Conservation (phyloP, 1,284 basidiomycete species). For the Leccinum subfulvum region DNA sequence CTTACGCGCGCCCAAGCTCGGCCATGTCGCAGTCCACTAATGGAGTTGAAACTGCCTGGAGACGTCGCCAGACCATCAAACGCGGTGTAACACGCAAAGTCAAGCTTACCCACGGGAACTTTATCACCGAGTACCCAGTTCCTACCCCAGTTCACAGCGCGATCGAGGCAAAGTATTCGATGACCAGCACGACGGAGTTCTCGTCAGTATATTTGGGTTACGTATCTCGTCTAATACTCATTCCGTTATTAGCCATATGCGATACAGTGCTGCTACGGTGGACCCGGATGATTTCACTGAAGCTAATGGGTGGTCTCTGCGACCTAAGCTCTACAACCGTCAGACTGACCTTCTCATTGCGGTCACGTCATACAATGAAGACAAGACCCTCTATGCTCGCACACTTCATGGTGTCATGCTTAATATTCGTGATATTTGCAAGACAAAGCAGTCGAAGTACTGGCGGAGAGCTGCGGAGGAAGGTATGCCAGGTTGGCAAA, state of each 20-base stretch:
- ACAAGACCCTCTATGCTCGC: conserved; percentile 91
- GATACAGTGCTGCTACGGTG: conserved; percentile 89
- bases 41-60: conserved; percentile 77
- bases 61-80: conserved; percentile 87
- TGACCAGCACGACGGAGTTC: conserved; percentile 77
- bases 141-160: conserved; percentile 86
- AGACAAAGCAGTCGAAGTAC: conserved; percentile 93
- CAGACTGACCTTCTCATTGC: conserved; percentile 93
- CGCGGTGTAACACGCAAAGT: conserved; percentile 91
- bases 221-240: conserved; percentile 7
- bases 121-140: conserved; percentile 88
- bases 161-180: conserved; percentile 78
- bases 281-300: conserved; percentile 93
- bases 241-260: conserved; percentile 66
- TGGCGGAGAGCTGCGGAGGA: conserved; percentile 86
- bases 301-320: conserved; percentile 80
- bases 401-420: conserved; percentile 96
- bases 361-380: conserved; percentile 87
- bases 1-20: no score
- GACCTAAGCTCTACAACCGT: conserved; percentile 83
- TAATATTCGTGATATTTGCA: conserved; percentile 96
- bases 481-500: conserved; percentile 88
- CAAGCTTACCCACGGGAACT: conserved; percentile 89
- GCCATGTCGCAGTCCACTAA: no score
- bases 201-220: conserved; percentile 53